These are phyloP conservation scores for Pyrenopolyporus hunteri DNA, from an alignment of 495 filamentous ascomycete genomes.

Conservation along the genomic window DNA sequence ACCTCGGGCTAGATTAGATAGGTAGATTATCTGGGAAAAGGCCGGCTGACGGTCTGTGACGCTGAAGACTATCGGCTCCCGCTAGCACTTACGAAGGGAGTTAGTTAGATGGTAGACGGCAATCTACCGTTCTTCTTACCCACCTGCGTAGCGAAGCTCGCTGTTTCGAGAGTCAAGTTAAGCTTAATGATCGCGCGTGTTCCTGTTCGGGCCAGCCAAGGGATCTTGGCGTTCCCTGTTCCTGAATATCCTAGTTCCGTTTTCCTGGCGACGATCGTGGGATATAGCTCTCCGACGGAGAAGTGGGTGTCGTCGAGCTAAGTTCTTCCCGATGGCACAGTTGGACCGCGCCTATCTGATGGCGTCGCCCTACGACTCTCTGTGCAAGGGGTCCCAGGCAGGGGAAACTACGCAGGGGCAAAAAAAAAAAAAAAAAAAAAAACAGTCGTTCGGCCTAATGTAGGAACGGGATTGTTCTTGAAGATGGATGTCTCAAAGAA, in stretches of 20 bases:
- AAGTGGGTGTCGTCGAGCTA: neutral
- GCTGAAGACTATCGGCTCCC: conserved; percentile 3
- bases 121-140: too few relatives aligned
- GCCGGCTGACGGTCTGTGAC: neutral
- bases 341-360: conserved; percentile 1
- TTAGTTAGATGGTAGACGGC: conserved; percentile 10
- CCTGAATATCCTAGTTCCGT: conserved; percentile 20
- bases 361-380: conserved; percentile 20
- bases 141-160: neutral
- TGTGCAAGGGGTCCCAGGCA: conserved; percentile 8
- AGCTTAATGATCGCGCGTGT: conserved; percentile 2
- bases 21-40: neutral
- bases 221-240: conserved; percentile 31
- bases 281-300: neutral
- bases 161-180: conserved; percentile 1
- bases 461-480: conserved; percentile 25
- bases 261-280: conserved; percentile 25
- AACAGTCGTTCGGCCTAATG: conserved; percentile 15
- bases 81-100: neutral
- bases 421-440: too few relatives aligned
- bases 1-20: too few relatives aligned
- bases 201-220: conserved; percentile 16
- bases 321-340: conserved; percentile 3
- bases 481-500: conserved; percentile 35
- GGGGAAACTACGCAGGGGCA: conserved; percentile 19